phyloP scores from a whole-genome alignment of 176 grass and related monocot genomes.

The bread wheat (Triticum aestivum) region DNA sequence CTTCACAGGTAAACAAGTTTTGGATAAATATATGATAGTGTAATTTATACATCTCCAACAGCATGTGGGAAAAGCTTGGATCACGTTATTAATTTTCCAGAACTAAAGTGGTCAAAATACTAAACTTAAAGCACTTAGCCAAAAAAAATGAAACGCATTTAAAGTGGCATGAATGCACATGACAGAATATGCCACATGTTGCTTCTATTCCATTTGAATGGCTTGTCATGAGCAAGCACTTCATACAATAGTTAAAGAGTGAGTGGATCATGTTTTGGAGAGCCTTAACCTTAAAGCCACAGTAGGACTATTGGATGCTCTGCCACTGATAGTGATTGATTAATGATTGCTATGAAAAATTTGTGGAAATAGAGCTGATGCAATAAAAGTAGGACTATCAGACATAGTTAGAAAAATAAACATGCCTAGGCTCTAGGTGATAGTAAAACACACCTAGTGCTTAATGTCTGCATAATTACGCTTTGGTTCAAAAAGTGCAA shows the following conservation, averaged over 20 bases:
- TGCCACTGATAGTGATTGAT: not conserved
- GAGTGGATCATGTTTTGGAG: not conserved
- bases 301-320: not conserved
- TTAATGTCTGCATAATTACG: too few relatives aligned
- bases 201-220: conserved; percentile 27
- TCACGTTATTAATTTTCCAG: not conserved
- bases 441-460: too few relatives aligned
- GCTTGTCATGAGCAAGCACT: not conserved
- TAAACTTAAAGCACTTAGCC: conserved; percentile 21
- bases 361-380: not conserved
- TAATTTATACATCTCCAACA: conserved; percentile 16
- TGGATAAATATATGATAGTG: not conserved
- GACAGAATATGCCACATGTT: conserved; percentile 8
- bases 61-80: conserved; percentile 14
- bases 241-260: conserved; percentile 11
- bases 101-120: conserved; percentile 14
- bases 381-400: not conserved
- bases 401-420: too few relatives aligned
- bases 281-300: not conserved
- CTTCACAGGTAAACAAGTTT: not conserved
- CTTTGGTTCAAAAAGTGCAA: too few relatives aligned
- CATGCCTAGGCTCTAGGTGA: too few relatives aligned
- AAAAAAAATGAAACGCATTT: conserved; percentile 14
- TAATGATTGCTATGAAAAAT: not conserved
- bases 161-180: conserved; percentile 8